These are phyloP conservation scores for Coriolopsis trogii DNA, from an alignment of 1,284 basidiomycete genomes.

Conservation along the genomic window DNA sequence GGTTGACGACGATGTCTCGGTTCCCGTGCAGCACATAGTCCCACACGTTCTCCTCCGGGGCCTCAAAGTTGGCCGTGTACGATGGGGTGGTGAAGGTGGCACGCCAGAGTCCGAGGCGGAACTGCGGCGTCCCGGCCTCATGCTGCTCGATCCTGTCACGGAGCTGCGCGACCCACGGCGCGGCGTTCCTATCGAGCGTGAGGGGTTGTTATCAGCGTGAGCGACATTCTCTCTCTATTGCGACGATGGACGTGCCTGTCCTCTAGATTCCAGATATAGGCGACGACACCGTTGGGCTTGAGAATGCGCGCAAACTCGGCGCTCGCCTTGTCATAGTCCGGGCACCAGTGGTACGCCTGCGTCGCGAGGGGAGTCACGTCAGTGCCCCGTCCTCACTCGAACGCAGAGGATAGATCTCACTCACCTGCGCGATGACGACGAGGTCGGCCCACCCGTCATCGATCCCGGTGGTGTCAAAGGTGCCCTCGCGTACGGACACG, in stretches of 20 bases:
- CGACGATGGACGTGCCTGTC: conserved; percentile 54
- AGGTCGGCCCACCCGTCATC: conserved; percentile 73
- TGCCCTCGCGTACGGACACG: conserved; percentile 58
- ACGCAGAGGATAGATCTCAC: not conserved
- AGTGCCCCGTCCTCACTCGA: not conserved
- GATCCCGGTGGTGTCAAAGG: conserved; percentile 62
- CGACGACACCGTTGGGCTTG: conserved; percentile 66
- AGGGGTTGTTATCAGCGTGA: too few species aligned
- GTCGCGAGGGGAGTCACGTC: not conserved
- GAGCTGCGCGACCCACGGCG: conserved; percentile 69
- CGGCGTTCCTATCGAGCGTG: conserved; percentile 50
- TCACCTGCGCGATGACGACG: conserved; percentile 77
- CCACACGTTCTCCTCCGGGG: conserved; percentile 58
- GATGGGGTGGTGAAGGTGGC: conserved; percentile 57
- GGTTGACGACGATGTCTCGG: conserved; percentile 54
- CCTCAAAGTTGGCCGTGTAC: conserved; percentile 56
- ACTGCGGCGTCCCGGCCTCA: conserved; percentile 73
- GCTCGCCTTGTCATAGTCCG: conserved; percentile 65
- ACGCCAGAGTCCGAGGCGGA: conserved; percentile 71
- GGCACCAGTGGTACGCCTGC: conserved; percentile 85
- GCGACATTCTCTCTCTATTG: too few species aligned
- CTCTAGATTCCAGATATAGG: conserved; percentile 80
- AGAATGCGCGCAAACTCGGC: conserved; percentile 72
- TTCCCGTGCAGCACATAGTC: conserved; percentile 50
- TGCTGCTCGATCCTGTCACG: conserved; percentile 67